These are phyloP conservation scores for Citrus reticulata DNA, from an alignment of 345 rosid species.

Conservation along the genomic window DNA sequence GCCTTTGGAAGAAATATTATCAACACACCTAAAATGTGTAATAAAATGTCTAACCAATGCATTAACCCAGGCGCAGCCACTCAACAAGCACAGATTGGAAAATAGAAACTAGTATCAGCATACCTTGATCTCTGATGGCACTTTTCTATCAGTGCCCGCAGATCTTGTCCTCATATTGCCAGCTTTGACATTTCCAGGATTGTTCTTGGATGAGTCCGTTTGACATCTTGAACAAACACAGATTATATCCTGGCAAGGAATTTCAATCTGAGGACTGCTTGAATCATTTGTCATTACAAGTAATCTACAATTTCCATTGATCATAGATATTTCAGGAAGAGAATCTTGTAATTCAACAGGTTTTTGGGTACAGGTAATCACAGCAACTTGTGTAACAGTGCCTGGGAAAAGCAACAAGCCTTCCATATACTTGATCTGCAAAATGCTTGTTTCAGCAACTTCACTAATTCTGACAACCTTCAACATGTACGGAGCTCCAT, in stretches of 20 bases:
- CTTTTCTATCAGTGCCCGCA: constrained; percentile 16
- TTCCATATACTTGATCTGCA: constrained; percentile 47
- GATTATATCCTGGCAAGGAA: constrained; percentile 45
- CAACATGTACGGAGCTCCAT: constrained; percentile 36
- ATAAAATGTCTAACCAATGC: not conserved
- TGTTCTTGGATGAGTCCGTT: constrained; percentile 29
- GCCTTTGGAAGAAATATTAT: not conserved
- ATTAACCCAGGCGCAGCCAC: not conserved
- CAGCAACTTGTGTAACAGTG: constrained; percentile 48
- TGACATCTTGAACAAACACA: constrained; percentile 32
- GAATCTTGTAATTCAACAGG: constrained; percentile 26
- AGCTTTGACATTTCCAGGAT: constrained; percentile 12
- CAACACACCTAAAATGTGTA: not conserved
- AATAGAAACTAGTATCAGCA: constrained; percentile 6
- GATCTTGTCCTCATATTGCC: constrained; percentile 28
- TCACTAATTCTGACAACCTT: constrained; percentile 36
- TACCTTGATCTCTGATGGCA: constrained; percentile 36
- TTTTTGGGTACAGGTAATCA: constrained; percentile 32
- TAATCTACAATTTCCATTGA: constrained; percentile 38
- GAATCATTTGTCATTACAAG: constrained; percentile 57
- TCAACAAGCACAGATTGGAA: not conserved
- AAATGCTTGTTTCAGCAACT: constrained; percentile 34
- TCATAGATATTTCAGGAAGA: constrained; percentile 22
- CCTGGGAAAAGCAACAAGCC: constrained; percentile 66
- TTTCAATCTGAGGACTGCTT: constrained; percentile 42